phyloP scores from a whole-genome alignment of 2,329 filamentous ascomycete species.

The Sclerotinia glacialis region DNA sequence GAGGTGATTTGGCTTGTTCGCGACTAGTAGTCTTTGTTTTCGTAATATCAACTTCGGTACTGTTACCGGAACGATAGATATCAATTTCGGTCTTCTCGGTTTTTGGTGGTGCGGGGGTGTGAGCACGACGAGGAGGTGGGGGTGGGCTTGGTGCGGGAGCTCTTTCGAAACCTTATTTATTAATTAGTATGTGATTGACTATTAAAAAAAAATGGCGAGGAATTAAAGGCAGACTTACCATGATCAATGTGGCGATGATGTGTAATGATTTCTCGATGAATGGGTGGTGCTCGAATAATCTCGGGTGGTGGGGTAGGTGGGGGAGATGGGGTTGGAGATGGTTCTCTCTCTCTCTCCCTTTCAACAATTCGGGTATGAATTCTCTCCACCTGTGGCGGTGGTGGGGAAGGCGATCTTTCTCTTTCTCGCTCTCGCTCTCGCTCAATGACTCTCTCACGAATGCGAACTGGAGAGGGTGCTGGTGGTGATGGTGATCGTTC shows the following conservation, averaged over 20 bases:
- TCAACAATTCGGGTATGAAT: slow-evolving; percentile 32
- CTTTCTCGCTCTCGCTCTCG: slow-evolving; percentile 29
- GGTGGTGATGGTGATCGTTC: slow-evolving; percentile 36
- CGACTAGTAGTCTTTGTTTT: slow-evolving; percentile 26
- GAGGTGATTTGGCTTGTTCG: slow-evolving; percentile 27
- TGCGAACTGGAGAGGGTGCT: slow-evolving; percentile 31
- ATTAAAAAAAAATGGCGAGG: neutral
- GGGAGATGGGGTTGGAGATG: slow-evolving; percentile 34
- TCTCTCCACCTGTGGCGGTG: slow-evolving; percentile 31
- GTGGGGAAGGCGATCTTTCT: slow-evolving; percentile 34
- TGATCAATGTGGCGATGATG: slow-evolving; percentile 80
- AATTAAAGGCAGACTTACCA: slow-evolving; percentile 53
- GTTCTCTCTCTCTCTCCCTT: slow-evolving; percentile 28
- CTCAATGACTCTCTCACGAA: slow-evolving; percentile 36
- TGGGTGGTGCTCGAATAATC: slow-evolving; percentile 67
- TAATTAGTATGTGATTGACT: slow-evolving; percentile 14
- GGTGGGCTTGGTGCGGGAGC: slow-evolving; percentile 26
- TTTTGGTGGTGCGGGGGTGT: slow-evolving; percentile 34
- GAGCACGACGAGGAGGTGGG: slow-evolving; percentile 26
- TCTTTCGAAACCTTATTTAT: slow-evolving; percentile 36
- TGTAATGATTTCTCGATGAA: slow-evolving; percentile 85
- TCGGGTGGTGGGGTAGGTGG: slow-evolving; percentile 44
- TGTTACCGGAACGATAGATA: slow-evolving; percentile 53
- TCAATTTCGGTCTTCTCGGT: slow-evolving; percentile 57
- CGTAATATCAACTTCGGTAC: slow-evolving; percentile 57